Evolutionary conservation across 306 rosid genomes (phyloP).

Genomic region (Cucurbita argyrosperma): DNA sequence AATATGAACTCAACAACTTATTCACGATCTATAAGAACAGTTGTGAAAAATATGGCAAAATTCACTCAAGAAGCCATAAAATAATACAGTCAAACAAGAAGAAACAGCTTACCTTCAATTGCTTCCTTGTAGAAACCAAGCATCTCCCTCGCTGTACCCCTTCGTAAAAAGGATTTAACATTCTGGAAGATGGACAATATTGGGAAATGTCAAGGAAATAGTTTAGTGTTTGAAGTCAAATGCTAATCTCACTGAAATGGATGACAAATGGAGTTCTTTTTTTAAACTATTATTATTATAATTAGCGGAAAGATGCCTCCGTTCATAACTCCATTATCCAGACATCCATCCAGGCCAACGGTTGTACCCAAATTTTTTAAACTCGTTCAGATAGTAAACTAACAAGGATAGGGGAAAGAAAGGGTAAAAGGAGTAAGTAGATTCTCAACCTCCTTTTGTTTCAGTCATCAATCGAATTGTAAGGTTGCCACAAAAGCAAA

Average conservation of each 20-base stretch:
- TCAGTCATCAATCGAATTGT: too few relatives aligned
- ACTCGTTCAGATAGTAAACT: not conserved
- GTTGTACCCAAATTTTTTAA: not conserved
- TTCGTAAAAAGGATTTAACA: constrained; percentile 80
- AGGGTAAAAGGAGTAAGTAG: too few relatives aligned
- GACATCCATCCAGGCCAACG: not conserved
- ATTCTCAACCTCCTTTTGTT: too few relatives aligned
- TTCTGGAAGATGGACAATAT: constrained; percentile 32
- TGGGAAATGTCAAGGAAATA: not conserved
- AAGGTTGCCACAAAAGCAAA: not conserved
- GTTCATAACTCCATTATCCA: not conserved
- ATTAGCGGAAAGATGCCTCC: not conserved
- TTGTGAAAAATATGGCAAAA: not conserved
- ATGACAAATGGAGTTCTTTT: not conserved
- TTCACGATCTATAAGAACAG: not conserved
- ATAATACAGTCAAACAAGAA: not conserved
- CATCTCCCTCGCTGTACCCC: constrained; percentile 93
- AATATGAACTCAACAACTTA: not conserved
- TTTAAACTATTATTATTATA: not conserved
- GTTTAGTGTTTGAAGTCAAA: not conserved
- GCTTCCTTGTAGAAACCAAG: constrained; percentile 87
- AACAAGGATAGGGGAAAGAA: not conserved
- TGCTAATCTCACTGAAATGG: not conserved
- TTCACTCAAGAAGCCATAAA: not conserved
- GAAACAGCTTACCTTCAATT: constrained; percentile 52